Evolutionary conservation across 192 early-diverging fungal genomes (phyloP).

Genomic region (Powellomyces hirtus): DNA sequence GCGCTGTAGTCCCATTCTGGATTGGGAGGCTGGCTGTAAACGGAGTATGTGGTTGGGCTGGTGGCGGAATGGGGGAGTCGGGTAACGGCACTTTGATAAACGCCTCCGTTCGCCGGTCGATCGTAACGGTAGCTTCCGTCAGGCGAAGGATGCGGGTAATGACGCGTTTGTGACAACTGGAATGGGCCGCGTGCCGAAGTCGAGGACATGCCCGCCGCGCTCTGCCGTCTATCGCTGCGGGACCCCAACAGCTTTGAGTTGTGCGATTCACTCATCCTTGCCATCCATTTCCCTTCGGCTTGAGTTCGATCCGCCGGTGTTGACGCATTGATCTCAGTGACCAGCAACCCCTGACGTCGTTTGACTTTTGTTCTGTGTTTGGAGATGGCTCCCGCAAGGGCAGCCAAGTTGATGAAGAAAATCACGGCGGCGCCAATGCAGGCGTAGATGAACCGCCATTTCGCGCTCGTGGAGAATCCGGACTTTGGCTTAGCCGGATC

Average conservation of each 20-base stretch:
- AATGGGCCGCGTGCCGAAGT: background rate
- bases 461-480: background rate
- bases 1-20: background rate
- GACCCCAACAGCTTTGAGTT: background rate
- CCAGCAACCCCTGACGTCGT: background rate
- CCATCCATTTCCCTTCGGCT: background rate
- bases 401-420: background rate
- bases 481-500: background rate
- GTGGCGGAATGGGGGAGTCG: background rate
- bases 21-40: no score
- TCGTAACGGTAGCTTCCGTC: background rate
- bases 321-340: background rate
- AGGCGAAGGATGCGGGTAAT: background rate
- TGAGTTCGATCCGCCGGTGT: background rate
- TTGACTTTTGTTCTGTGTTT: background rate
- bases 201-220: background rate
- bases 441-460: background rate
- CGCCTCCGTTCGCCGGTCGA: background rate
- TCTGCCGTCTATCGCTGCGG: background rate
- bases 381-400: background rate
- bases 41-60: no score
- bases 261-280: background rate
- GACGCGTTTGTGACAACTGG: background rate
- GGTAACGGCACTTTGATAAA: background rate
- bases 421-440: background rate